Evolutionary conservation across 306 rosid genomes (phyloP).

Genomic region (Corylus avellana): DNA sequence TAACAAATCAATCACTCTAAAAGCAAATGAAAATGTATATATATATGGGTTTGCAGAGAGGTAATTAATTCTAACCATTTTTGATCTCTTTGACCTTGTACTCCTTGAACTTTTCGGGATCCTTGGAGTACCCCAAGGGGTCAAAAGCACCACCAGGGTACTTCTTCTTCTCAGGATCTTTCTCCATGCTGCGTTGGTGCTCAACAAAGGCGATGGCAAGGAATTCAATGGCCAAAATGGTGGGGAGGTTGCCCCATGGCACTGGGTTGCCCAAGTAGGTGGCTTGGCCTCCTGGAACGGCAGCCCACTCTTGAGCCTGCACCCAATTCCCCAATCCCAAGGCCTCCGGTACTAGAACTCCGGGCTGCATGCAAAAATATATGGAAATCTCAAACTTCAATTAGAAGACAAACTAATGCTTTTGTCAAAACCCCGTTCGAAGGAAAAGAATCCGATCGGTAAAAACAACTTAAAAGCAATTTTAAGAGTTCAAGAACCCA

Average conservation of each 20-base stretch:
- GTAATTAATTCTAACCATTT: conserved; percentile 52
- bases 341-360: conserved; percentile 94
- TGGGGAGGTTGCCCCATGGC: conserved; percentile 98
- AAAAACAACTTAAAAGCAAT: no score
- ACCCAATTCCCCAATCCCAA: conserved; percentile 98
- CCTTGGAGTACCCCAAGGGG: conserved; percentile 98
- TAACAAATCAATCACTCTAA: not conserved
- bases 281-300: conserved; percentile 92
- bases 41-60: no score
- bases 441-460: no score
- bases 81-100: conserved; percentile 91
- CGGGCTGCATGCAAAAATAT: conserved; percentile 71
- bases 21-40: not conserved
- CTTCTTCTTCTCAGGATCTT: conserved; percentile 94
- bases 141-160: conserved; percentile 99
- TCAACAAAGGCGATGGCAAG: conserved; percentile 88
- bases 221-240: conserved; percentile 86
- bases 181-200: conserved; percentile 98
- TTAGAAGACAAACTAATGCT: not conserved
- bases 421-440: no score
- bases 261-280: conserved; percentile 96
- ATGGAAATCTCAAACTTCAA: not conserved
- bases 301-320: conserved; percentile 97
- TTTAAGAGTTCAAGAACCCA: no score
- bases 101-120: conserved; percentile 79